phyloP scores from a whole-genome alignment of 306 rosid species.

The Mimosa bimucronata region DNA sequence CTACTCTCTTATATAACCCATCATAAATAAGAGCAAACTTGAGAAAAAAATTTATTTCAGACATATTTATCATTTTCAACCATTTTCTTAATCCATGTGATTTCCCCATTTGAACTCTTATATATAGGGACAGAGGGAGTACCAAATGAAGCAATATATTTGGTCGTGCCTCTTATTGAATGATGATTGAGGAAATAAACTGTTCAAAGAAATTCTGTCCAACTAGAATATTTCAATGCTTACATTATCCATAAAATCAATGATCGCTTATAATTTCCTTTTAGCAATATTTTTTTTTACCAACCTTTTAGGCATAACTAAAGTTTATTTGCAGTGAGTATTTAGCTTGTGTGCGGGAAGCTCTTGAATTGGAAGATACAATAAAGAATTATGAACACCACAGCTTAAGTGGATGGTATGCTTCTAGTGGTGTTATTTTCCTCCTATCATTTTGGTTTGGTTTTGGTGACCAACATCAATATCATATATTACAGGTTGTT shows the following conservation, averaged over 20 bases:
- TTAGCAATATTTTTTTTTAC: neutral
- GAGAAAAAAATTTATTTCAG: too few relatives aligned
- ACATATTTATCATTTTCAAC: too few relatives aligned
- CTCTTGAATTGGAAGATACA: conserved; percentile 95
- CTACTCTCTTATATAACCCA: too few relatives aligned
- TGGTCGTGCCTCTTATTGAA: conserved; percentile 22
- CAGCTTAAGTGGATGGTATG: conserved; percentile 88
- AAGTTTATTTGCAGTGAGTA: conserved; percentile 80
- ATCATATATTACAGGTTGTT: conserved; percentile 32
- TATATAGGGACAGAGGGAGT: too few relatives aligned
- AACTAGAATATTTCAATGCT: neutral
- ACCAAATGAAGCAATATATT: conserved; percentile 17
- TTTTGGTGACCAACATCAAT: conserved; percentile 8
- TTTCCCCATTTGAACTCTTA: too few relatives aligned
- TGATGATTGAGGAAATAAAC: conserved; percentile 6
- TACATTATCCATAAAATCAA: neutral
- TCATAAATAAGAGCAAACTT: too few relatives aligned
- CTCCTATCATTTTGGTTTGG: neutral
- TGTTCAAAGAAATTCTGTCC: neutral
- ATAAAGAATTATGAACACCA: conserved; percentile 77
- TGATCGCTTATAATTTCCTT: conserved; percentile 19
- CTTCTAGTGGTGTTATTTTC: conserved; percentile 33
- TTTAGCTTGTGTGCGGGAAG: conserved; percentile 71
- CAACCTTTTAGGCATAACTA: conserved; percentile 21
- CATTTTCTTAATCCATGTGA: too few relatives aligned